phyloP scores from a whole-genome alignment of 139 green algal genomes.

The Ettlia oleoabundans region DNA sequence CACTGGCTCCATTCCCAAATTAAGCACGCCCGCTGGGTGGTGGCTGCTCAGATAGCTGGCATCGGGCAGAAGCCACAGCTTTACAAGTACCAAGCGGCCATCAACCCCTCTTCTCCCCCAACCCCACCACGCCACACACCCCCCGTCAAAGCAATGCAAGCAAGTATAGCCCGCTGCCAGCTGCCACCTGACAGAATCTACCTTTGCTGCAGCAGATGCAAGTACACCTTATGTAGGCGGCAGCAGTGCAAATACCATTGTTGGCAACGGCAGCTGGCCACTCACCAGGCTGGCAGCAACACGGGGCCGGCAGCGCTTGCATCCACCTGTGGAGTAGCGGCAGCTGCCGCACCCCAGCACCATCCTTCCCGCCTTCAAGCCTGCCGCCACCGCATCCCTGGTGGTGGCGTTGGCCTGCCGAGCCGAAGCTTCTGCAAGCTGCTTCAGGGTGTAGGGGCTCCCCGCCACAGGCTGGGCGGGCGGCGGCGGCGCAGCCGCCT shows the following conservation, averaged over 20 bases:
- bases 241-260: no score
- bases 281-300: background rate
- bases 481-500: background rate
- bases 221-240: no score
- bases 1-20: no score
- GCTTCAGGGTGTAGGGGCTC: background rate
- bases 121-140: no score
- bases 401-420: background rate
- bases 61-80: background rate
- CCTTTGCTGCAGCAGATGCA: no score
- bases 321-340: conserved; percentile 12
- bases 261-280: background rate
- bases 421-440: background rate
- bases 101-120: no score
- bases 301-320: background rate
- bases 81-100: no score
- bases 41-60: no score
- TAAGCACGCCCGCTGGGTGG: no score
- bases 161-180: no score
- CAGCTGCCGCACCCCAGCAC: conserved; percentile 26
- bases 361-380: background rate
- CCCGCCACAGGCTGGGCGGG: background rate
- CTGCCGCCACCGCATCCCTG: background rate
- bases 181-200: no score
- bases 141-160: no score